These are phyloP conservation scores for Monosporascus ibericus DNA, from an alignment of 2,329 filamentous ascomycete genomes.

Conservation along the genomic window DNA sequence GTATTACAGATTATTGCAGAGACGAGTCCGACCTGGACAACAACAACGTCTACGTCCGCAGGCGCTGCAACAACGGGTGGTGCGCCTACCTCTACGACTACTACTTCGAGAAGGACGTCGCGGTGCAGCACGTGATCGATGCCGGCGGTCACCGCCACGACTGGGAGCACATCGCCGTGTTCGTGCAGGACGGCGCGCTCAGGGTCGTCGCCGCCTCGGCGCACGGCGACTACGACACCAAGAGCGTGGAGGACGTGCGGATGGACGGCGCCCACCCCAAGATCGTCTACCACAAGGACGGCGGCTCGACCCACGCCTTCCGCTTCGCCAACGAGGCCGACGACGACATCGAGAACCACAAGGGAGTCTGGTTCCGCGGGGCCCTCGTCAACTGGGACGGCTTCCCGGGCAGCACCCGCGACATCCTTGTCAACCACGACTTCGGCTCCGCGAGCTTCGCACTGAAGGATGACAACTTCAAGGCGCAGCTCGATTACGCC, in stretches of 20 bases:
- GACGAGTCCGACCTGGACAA: slow-evolving; percentile 23
- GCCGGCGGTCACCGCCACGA: slow-evolving; percentile 26
- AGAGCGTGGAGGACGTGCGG: slow-evolving; percentile 6
- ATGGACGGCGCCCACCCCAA: slow-evolving; percentile 11
- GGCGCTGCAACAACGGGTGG: slow-evolving; percentile 34
- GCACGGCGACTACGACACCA: slow-evolving; percentile 11
- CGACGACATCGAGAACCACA: slow-evolving; percentile 13
- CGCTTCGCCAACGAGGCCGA: slow-evolving; percentile 9
- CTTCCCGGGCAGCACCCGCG: slow-evolving; percentile 2
- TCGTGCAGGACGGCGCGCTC: slow-evolving; percentile 6
- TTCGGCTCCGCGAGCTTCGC: slow-evolving; percentile 3
- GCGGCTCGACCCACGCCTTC: slow-evolving; percentile 10
- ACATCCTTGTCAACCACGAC: slow-evolving; percentile 3
- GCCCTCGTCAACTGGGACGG: slow-evolving; percentile 2
- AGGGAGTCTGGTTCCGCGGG: slow-evolving; percentile 8
- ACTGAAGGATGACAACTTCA: slow-evolving; percentile 4
- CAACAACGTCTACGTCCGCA: slow-evolving; percentile 32
- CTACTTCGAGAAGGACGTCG: slow-evolving; percentile 35
- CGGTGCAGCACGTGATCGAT: slow-evolving; percentile 12
- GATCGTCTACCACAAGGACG: slow-evolving; percentile 16
- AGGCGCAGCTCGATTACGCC: slow-evolving; percentile 1
- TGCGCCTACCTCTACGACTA: slow-evolving; percentile 34
- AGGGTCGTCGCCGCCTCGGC: slow-evolving; percentile 7
- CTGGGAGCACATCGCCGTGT: slow-evolving; percentile 17
- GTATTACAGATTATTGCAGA: slow-evolving; percentile 16